Base-by-base conservation (phyloP, 2,329 filamentous ascomycete species). In the Fusarium papillatum region DNA sequence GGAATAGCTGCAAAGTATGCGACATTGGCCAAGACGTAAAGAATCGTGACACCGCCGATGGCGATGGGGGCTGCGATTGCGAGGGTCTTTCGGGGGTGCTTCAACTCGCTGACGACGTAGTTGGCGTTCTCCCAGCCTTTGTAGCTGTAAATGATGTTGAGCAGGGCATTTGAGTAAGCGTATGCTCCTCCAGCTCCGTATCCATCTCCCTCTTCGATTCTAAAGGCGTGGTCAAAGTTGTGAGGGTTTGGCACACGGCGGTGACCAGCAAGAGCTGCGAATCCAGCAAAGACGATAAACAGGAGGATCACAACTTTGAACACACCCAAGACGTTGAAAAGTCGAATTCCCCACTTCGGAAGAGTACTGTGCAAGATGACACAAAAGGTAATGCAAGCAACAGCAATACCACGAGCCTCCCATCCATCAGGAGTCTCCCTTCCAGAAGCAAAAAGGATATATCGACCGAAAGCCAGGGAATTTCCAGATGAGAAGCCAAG, bases 111-210 rank as follows among this genome's bases (percentile, higher is more conserved):
- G 5, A 92, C 82, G 3, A 92, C 90, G 71, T 92, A 92, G 81
- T 91, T 92, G 36, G 90, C 90, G 68, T 91, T 92, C 77, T 91
- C 89, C 90, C 90, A 93, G 5, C 91, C 91, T 75, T 90, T 90
- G 83, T 91, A 92, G 17, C 88, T 90, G 83, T 92, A 91, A 19
- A 92, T 85, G 66, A 92, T 89, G 34, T 88, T 88, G 5, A 92
- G 84, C 14, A 92, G 83, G 0, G 90, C 90, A 5, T 88, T 90
- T 3, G 89, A 88, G 78, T 91, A 91, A 2, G 88, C 87, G 34
- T 88, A 88, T 0, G 85, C 87, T 6, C 88, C 87, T 5, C 87
- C 87, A 5, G 86, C 86, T 17, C 88, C 84, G 66, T 88, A 88
- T 0, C 85, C 84, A 7, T 86, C 81, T 0, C 85, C 85, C 0